Base-by-base conservation (phyloP, 257 asterid species). In the Solanum phureja region DNA sequence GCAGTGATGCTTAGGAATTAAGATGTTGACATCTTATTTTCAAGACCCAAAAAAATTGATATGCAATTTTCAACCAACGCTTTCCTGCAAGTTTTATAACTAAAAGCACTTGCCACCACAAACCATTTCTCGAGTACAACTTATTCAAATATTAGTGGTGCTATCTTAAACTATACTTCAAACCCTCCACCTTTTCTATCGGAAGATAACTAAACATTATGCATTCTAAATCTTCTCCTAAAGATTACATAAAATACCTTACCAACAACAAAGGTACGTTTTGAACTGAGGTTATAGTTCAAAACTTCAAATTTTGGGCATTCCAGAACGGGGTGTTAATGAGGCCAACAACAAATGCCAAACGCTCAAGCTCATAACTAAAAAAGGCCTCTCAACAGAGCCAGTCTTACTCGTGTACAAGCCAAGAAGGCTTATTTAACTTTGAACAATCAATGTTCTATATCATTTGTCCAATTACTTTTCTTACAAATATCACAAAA, bases 401-500 rank as follows among this genome's bases (percentile, higher is more conserved):
- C 24, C 62, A 42, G 84, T 13, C 13, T 40, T 23, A 40, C 83
- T 73, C 35, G 82, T 35, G 29, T 21, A 74, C 58, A 76, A 74
- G 24, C 60, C 24, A 77, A 42, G 11, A 77, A 77, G n/a, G 64
- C 64, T 14, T 44, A 44, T 79, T 44, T 42, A 2, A 79, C 84
- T 79, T 42, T 42, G 38, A 49, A 86, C 42, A 90, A 81, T 71
- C 16, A 42, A 83, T 75, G 49, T 89, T 18, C 88, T 71, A 69
- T 85, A 85, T 68, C 29, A 27, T 37, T 64, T 86, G 64, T 52
- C 68, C 18, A 52, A 40, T 37, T 69, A 74, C 44, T 68, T 33
- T 24, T 84, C 87, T 44, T 74, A 86, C 29, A 85, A 66, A 86
- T 11, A 68, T 76, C 86, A 58, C 89, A 85, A 88, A 62, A 87